phyloP scores from a whole-genome alignment of 2,329 filamentous ascomycete genomes.

The Bipolaris victoriae region DNA sequence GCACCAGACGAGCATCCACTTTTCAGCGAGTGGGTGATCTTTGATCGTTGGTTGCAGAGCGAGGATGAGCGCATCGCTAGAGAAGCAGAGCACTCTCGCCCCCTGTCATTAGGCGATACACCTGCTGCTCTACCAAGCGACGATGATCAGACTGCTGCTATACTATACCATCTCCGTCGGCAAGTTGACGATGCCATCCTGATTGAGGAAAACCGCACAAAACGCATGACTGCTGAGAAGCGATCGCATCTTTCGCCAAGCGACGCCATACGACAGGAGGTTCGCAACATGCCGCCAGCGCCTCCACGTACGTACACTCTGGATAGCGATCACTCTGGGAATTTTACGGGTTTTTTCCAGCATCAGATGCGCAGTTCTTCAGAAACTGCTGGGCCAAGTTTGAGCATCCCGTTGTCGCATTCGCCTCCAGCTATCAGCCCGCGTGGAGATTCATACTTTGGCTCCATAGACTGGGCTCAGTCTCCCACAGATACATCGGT shows the following conservation, averaged over 20 bases:
- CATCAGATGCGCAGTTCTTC: conserved; percentile 18
- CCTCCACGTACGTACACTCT: conserved; percentile 37
- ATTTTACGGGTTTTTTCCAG: conserved; percentile 25
- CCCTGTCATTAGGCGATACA: conserved; percentile 30
- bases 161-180: conserved; percentile 35
- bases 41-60: conserved; percentile 36
- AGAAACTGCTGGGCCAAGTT: conserved; percentile 21
- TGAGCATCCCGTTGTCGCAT: conserved; percentile 16
- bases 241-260: conserved; percentile 38
- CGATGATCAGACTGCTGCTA: conserved; percentile 35
- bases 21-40: conserved; percentile 41
- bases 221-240: conserved; percentile 32
- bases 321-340: conserved; percentile 30
- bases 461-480: conserved; percentile 22
- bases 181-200: conserved; percentile 41
- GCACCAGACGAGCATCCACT: conserved; percentile 38
- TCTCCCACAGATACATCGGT: conserved; percentile 13
- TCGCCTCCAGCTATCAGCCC: conserved; percentile 25
- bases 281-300: conserved; percentile 33
- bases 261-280: conserved; percentile 36
- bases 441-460: conserved; percentile 23
- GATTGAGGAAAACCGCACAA: conserved; percentile 41
- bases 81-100: conserved; percentile 25
- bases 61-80: conserved; percentile 36
- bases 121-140: conserved; percentile 23